phyloP scores from a whole-genome alignment of 192 early-diverging fungal genomes.

The Physocladia obscura region DNA sequence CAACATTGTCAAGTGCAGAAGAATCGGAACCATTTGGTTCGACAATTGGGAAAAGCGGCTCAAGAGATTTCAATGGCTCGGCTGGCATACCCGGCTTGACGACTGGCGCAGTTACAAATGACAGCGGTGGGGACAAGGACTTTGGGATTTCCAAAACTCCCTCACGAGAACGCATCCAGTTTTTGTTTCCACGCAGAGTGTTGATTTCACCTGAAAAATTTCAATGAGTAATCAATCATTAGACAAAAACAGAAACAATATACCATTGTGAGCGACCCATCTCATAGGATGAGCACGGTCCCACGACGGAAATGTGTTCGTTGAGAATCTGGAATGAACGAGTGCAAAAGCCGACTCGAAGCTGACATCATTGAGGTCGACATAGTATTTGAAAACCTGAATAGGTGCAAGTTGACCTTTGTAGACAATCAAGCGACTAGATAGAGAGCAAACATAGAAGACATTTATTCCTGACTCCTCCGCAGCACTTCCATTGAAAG shows the following conservation, averaged over 20 bases:
- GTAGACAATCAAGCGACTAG: constrained; percentile 90
- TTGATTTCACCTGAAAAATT: constrained; percentile 86
- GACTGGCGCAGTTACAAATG: not conserved
- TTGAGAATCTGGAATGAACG: constrained; percentile 98
- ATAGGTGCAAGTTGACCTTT: constrained; percentile 94
- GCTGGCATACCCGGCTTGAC: constrained; percentile 73
- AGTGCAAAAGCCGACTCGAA: constrained; percentile 92
- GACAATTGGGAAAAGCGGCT: constrained; percentile 87
- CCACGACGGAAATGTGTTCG: constrained; percentile 99
- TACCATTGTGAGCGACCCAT: constrained; percentile 98
- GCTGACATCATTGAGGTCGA: constrained; percentile 79
- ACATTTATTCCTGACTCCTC: constrained; percentile 66
- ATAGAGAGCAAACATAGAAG: constrained; percentile 97
- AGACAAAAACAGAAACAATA: constrained; percentile 8
- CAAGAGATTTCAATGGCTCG: constrained; percentile 53
- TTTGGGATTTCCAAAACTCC: constrained; percentile 69
- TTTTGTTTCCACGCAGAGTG: constrained; percentile 97
- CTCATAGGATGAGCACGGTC: constrained; percentile 98
- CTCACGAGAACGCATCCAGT: constrained; percentile 99
- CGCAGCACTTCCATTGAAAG: constrained; percentile 26
- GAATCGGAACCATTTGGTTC: constrained; percentile 96
- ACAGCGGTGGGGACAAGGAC: constrained; percentile 1
- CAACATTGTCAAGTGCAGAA: constrained; percentile 94
- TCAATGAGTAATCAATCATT: not conserved
- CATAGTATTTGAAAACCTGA: constrained; percentile 92